Base-by-base conservation (phyloP, 768 basidiomycete genomes). In the Rhizopogon roseolus region DNA sequence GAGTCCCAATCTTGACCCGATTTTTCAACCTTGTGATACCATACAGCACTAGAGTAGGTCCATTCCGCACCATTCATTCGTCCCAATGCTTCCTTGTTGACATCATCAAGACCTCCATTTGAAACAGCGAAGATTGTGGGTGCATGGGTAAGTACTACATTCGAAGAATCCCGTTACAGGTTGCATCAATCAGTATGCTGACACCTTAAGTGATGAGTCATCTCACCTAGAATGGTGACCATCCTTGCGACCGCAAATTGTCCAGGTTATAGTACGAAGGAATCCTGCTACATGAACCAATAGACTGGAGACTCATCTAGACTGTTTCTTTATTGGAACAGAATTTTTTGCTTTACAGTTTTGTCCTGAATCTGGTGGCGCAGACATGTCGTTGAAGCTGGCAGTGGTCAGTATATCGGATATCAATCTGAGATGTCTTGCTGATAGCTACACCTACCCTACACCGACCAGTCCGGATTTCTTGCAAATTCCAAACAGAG, bases 1-100 rank as follows among this genome's bases (percentile, higher is more conserved):
- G 6, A 8, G 6, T 60, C 1, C 76, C 74, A 1, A 71, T 75
- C 50, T 63, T 60, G 6, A 57, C 75, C 40, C 64, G 66, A 22
- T 64, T 72, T 17, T 67, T 63, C 10, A 22, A 22, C 22, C 59
- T 64, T 13, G 76, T 73, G 7, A 78, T 78, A 56, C 72, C 77
- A 17, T 76, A 77, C 49, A 78, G 75, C 2, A 69, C 79, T 55
- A n/a, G n/a, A n/a, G 62, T 78, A 77, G 6, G 61, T 28, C 29
- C 34, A 48, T 27, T 58, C 55, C 16, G 60, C 62, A 7, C 57
- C 56, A 41, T 49, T 22, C 3, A 22, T 22, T 22, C 22, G 22
- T 22, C 22, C 22, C 22, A 22, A 22, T 22, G 22, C 22, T 22
- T 22, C 22, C 22, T 22, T 22, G 22, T 22, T 22, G 22, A 22